Evolutionary conservation across 495 filamentous ascomycete genomes (phyloP).

Genomic region (Penicillium cosmopolitanum): DNA sequence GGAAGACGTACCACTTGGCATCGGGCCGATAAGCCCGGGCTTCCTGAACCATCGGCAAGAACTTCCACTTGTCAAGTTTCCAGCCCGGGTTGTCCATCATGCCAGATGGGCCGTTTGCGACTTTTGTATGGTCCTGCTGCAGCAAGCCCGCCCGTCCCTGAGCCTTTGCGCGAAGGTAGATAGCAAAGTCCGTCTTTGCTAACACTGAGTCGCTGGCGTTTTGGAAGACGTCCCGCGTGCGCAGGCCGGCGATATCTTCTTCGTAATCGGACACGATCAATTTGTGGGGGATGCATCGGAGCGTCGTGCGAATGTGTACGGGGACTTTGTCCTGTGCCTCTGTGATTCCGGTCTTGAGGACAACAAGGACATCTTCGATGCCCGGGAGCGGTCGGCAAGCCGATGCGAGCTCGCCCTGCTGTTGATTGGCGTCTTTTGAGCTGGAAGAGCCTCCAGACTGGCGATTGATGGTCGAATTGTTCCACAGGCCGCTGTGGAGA

Average conservation of each 20-base stretch:
- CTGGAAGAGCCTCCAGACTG: neutral
- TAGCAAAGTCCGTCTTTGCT: constrained; percentile 46
- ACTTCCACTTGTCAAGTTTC: constrained; percentile 73
- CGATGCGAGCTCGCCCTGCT: neutral
- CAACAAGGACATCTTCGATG: constrained; percentile 44
- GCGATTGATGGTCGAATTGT: constrained; percentile 12
- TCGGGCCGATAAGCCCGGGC: constrained; percentile 54
- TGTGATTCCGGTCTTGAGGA: constrained; percentile 55
- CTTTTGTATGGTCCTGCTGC: constrained; percentile 30
- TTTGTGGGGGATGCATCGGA: constrained; percentile 50
- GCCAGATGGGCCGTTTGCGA: constrained; percentile 37
- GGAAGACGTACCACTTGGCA: constrained; percentile 68
- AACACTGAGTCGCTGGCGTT: constrained; percentile 34
- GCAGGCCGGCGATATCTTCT: constrained; percentile 44
- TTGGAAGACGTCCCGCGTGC: constrained; percentile 49
- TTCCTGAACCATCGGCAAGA: constrained; percentile 65
- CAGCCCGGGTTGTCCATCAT: constrained; percentile 56
- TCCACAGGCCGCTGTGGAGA: constrained; percentile 16
- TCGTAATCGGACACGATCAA: constrained; percentile 54
- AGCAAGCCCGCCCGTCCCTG: constrained; percentile 39
- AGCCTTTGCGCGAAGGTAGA: constrained; percentile 45
- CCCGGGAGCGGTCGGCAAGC: constrained; percentile 35
- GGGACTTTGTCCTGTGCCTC: constrained; percentile 48
- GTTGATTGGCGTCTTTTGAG: neutral
- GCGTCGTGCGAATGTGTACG: constrained; percentile 48